These are phyloP conservation scores for Reticulascus tulasneorum DNA, from an alignment of 2,329 filamentous ascomycete genomes.

Conservation along the genomic window DNA sequence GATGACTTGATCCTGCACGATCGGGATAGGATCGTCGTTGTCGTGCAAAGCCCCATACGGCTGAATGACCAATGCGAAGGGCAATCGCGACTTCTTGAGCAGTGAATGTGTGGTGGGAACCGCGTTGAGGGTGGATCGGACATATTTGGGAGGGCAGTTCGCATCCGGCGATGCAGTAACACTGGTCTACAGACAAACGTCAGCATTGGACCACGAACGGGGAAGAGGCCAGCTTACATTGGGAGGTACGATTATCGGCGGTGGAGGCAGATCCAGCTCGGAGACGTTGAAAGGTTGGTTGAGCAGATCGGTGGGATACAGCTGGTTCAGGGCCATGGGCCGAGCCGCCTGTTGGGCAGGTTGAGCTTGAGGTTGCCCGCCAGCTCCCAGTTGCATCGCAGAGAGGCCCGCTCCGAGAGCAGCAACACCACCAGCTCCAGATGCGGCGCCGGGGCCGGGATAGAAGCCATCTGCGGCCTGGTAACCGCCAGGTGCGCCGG, in stretches of 20 bases:
- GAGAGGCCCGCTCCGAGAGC: constrained; percentile 82
- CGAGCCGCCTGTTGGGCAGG: constrained; percentile 37
- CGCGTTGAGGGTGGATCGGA: constrained; percentile 91
- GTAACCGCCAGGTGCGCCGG: constrained; percentile 56
- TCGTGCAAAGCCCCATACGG: constrained; percentile 93
- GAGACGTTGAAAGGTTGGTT: constrained; percentile 91
- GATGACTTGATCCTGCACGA: constrained; percentile 96
- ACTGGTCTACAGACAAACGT: constrained; percentile 57
- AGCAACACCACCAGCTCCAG: constrained; percentile 49
- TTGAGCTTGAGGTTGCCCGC: constrained; percentile 49
- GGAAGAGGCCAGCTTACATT: constrained; percentile 62
- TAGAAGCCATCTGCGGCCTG: constrained; percentile 67
- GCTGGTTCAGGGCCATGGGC: constrained; percentile 68
- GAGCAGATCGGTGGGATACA: constrained; percentile 87
- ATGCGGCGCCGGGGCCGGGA: constrained; percentile 43
- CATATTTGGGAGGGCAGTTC: constrained; percentile 90
- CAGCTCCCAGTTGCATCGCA: constrained; percentile 75
- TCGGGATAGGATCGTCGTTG: constrained; percentile 82
- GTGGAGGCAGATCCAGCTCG: constrained; percentile 87
- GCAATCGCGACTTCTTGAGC: constrained; percentile 93
- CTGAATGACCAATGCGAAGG: constrained; percentile 93
- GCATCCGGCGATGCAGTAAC: constrained; percentile 87
- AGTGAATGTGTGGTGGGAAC: constrained; percentile 89
- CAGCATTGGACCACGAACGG: background rate
- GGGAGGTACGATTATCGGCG: constrained; percentile 82